Evolutionary conservation across 768 basidiomycete genomes (phyloP).

Genomic region (Phaffia australis): DNA sequence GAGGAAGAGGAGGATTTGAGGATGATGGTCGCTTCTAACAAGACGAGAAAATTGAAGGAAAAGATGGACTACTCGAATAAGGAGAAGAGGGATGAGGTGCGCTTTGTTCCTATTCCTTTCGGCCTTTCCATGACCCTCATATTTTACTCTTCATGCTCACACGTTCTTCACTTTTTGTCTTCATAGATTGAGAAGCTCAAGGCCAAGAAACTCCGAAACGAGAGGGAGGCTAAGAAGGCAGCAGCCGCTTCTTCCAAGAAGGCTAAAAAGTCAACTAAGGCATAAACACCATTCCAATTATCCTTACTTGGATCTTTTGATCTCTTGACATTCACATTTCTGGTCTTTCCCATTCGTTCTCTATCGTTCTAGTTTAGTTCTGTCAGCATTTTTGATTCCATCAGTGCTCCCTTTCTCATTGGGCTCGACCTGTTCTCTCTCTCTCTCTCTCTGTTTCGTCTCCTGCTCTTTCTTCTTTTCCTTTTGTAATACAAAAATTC

Average conservation of each 20-base stretch:
- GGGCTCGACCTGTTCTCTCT: background rate
- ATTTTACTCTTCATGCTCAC: background rate
- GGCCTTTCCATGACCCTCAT: background rate
- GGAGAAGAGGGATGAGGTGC: slow-evolving; percentile 67
- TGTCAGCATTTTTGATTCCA: too few relatives aligned
- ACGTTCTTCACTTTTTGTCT: background rate
- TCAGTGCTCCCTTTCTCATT: too few relatives aligned
- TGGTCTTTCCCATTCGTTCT: background rate
- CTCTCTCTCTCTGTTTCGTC: background rate
- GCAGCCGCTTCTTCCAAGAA: slow-evolving; percentile 10
- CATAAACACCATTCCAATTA: too few relatives aligned
- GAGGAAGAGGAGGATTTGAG: slow-evolving; percentile 68
- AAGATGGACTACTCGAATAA: slow-evolving; percentile 79
- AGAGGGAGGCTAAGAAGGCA: slow-evolving; percentile 42
- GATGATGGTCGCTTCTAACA: slow-evolving; percentile 97
- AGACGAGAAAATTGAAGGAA: slow-evolving; percentile 83
- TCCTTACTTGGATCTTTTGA: background rate
- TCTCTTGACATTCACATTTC: background rate
- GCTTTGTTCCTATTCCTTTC: slow-evolving; percentile 31
- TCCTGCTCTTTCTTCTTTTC: background rate
- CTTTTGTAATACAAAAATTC: background rate
- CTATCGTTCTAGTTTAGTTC: too few relatives aligned
- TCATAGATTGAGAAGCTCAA: slow-evolving; percentile 52
- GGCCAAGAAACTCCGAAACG: slow-evolving; percentile 50
- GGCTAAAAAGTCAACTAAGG: slow-evolving; percentile 1